phyloP scores from a whole-genome alignment of 1,139 yeast species.

The Yamadazyma dushanensis region DNA sequence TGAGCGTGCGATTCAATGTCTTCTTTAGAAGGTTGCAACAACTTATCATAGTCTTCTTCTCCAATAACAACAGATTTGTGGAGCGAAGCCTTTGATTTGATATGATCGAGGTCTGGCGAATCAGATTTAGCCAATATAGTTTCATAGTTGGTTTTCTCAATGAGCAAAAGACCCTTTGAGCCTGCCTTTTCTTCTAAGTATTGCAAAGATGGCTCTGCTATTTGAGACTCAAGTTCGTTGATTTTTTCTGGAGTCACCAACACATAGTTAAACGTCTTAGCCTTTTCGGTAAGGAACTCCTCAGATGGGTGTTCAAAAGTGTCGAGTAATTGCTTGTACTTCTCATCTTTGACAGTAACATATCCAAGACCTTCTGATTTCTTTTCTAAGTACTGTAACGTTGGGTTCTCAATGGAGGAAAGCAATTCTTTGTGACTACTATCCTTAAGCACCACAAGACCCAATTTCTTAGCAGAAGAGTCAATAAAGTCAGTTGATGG shows the following conservation, averaged over 20 bases:
- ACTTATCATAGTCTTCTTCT: slow-evolving; percentile 18
- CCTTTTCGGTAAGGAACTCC: slow-evolving; percentile 16
- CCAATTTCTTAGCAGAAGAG: slow-evolving; percentile 14
- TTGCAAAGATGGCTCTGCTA: slow-evolving; percentile 21
- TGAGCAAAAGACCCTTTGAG: slow-evolving; percentile 6
- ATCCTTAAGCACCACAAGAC: slow-evolving; percentile 18
- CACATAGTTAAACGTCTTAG: slow-evolving; percentile 11
- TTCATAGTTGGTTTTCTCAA: slow-evolving; percentile 8
- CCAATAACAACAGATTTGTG: slow-evolving; percentile 20
- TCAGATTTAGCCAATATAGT: slow-evolving; percentile 5
- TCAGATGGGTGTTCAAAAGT: slow-evolving; percentile 18
- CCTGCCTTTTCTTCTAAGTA: slow-evolving; percentile 26
- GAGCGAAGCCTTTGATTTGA: slow-evolving; percentile 22
- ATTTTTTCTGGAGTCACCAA: slow-evolving; percentile 11
- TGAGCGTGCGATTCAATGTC: slow-evolving; percentile 11
- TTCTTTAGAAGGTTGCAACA: slow-evolving; percentile 14
- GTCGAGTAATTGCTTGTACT: slow-evolving; percentile 15
- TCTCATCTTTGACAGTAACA: slow-evolving; percentile 20
- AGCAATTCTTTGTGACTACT: slow-evolving; percentile 18
- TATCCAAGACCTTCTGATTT: slow-evolving; percentile 19
- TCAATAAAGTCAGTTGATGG: slow-evolving; percentile 25
- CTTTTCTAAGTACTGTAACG: slow-evolving; percentile 22
- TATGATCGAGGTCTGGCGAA: slow-evolving; percentile 16
- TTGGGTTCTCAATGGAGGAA: slow-evolving; percentile 21
- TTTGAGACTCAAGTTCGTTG: slow-evolving; percentile 16